Percentiles rank a stretch among this genome's conserved stretches.
phyloP scores from a whole-genome alignment of 805 yeast genomes.

The Saccharomyces eubayanus region DNA sequence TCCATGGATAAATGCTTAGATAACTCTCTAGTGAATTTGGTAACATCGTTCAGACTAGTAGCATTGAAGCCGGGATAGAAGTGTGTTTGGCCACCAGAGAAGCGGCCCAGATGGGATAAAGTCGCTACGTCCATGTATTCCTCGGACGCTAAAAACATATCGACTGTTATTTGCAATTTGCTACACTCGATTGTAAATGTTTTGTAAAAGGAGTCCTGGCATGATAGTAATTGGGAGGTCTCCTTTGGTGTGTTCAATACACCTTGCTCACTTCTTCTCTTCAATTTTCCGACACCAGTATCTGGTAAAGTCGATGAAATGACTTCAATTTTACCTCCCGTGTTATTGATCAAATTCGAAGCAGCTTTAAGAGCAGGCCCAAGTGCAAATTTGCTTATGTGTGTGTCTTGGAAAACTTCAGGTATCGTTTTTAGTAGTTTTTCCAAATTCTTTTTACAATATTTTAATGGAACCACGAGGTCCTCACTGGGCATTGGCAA shows the following conservation, averaged over 20 bases:
- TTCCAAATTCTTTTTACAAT: conserved; percentile 68
- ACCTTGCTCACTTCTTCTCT: conserved; percentile 63
- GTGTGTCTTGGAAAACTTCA: conserved; percentile 57
- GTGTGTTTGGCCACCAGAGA: conserved; percentile 93
- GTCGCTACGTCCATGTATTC: conserved; percentile 93
- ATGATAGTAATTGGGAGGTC: conserved; percentile 56
- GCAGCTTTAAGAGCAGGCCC: conserved; percentile 91
- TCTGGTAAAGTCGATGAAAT: conserved; percentile 78
- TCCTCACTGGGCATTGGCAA: conserved; percentile 75
- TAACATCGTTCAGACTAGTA: conserved; percentile 67
- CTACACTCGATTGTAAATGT: conserved; percentile 93
- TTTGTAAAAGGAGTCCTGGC: conserved; percentile 83
- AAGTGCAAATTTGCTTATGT: conserved; percentile 60
- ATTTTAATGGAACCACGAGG: conserved; percentile 65
- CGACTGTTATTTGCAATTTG: conserved; percentile 83
- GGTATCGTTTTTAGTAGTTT: conserved; percentile 61
- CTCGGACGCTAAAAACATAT: conserved; percentile 78
- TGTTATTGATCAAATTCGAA: conserved; percentile 59
- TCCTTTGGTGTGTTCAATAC: conserved; percentile 72
- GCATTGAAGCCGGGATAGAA: conserved; percentile 94
- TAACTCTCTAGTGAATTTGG: conserved; percentile 78
- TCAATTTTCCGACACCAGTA: conserved; percentile 74
- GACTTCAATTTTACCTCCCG: conserved; percentile 86
- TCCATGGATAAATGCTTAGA: conserved; percentile 85
- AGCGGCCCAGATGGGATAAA: conserved; percentile 79